phyloP scores from a whole-genome alignment of 768 basidiomycete genomes.

The Kwoniella sp. region DNA sequence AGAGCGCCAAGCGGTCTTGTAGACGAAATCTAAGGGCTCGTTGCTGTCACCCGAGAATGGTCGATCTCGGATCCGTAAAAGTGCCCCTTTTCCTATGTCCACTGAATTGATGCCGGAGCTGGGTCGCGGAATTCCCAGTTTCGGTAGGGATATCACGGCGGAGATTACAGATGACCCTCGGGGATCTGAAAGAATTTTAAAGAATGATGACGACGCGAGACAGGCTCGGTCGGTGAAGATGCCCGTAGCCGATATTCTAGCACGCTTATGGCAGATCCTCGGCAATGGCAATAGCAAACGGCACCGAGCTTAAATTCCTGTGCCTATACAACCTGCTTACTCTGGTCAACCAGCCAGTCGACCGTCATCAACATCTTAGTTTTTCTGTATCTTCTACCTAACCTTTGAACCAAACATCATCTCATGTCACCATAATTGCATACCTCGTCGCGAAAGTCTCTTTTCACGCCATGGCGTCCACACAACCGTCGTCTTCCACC shows the following conservation, averaged over 20 bases:
- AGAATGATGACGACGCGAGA: too few species aligned
- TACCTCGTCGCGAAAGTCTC: not conserved
- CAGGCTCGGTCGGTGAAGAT: not conserved
- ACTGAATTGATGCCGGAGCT: too few species aligned
- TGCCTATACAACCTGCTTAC: not conserved
- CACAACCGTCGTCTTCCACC: constrained; percentile 4
- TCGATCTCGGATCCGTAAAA: too few species aligned
- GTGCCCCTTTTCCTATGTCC: too few species aligned
- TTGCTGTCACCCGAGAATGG: too few species aligned
- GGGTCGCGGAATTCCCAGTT: not conserved
- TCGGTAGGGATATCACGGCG: not conserved
- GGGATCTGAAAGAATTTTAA: too few species aligned
- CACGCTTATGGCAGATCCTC: not conserved
- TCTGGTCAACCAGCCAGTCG: not conserved
- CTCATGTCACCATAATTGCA: too few species aligned
- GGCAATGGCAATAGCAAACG: not conserved
- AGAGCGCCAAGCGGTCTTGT: too few species aligned
- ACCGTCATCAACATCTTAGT: not conserved
- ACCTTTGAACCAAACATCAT: too few species aligned
- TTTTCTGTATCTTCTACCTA: too few species aligned
- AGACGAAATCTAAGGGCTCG: too few species aligned
- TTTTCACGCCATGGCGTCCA: not conserved
- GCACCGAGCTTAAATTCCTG: not conserved
- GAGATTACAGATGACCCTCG: not conserved
- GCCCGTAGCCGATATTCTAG: not conserved